Evolutionary conservation across 768 basidiomycete species (phyloP).

Genomic region (Saitozyma sp.): DNA sequence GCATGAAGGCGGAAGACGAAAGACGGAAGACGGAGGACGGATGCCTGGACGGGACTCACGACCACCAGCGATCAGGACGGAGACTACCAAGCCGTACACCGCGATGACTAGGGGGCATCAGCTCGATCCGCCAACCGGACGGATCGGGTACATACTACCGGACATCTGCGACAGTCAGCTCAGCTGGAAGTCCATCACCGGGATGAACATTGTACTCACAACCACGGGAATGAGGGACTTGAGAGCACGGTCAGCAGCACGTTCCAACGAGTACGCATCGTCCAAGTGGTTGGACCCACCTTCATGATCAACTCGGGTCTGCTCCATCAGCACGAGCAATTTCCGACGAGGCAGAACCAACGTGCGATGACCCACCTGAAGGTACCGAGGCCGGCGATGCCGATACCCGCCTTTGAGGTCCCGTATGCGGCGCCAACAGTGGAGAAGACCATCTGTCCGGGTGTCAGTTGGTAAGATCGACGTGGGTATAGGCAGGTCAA

Average conservation of each 20-base stretch:
- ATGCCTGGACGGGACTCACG: constrained; percentile 53
- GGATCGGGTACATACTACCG: constrained; percentile 59
- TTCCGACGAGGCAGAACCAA: too few relatives aligned
- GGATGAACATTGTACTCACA: constrained; percentile 35
- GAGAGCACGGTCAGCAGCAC: background rate
- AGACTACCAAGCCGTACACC: constrained; percentile 93
- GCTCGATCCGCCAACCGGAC: background rate
- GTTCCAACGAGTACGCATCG: constrained; percentile 28
- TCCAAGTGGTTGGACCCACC: constrained; percentile 54
- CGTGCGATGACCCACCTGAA: constrained; percentile 59
- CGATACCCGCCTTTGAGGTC: constrained; percentile 94
- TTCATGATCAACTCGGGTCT: constrained; percentile 96
- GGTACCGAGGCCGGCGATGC: constrained; percentile 88
- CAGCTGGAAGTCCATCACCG: background rate
- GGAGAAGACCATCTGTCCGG: constrained; percentile 80
- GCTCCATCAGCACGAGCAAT: background rate
- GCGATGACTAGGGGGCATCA: constrained; percentile 64
- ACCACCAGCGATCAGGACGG: constrained; percentile 80
- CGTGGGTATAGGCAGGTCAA: background rate
- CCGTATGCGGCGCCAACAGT: constrained; percentile 95
- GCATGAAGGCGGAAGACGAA: background rate
- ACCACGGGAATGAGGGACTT: constrained; percentile 96
- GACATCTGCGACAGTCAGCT: constrained; percentile 63
- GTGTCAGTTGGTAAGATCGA: background rate
- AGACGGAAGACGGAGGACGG: background rate